These are phyloP conservation scores for Saccharomycopsis malanga DNA, from an alignment of 805 yeast genomes.

Conservation along the genomic window DNA sequence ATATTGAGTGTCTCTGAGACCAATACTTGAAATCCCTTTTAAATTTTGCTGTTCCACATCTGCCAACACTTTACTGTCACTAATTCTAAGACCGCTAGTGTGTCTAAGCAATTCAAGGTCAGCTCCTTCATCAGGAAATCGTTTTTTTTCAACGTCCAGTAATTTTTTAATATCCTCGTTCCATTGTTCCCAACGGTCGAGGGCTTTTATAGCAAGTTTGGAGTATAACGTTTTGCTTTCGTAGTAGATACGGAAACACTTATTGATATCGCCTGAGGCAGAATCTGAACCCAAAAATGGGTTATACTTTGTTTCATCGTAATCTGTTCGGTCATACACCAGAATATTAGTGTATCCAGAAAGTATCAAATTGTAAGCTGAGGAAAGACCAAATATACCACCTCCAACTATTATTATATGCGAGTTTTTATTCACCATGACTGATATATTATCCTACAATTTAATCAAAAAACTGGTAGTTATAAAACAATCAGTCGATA, in stretches of 20 bases:
- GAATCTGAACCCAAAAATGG: slow-evolving; percentile 35
- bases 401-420: slow-evolving; percentile 43
- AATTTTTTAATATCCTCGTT: slow-evolving; percentile 19
- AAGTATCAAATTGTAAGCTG: slow-evolving; percentile 37
- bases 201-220: slow-evolving; percentile 23
- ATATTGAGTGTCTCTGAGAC: slow-evolving; percentile 20
- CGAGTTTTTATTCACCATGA: slow-evolving; percentile 11
- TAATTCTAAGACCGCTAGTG: slow-evolving; percentile 26
- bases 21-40: slow-evolving; percentile 19
- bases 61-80: slow-evolving; percentile 24
- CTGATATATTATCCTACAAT: too few species aligned
- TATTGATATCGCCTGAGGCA: slow-evolving; percentile 36
- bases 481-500: too few species aligned
- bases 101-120: slow-evolving; percentile 26
- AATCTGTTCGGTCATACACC: slow-evolving; percentile 33
- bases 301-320: slow-evolving; percentile 26
- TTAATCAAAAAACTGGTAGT: too few species aligned
- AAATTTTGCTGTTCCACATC: slow-evolving; percentile 24
- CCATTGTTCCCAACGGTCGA: slow-evolving; percentile 24
- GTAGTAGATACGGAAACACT: slow-evolving; percentile 34
- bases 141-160: background rate
- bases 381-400: slow-evolving; percentile 48
- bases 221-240: slow-evolving; percentile 33
- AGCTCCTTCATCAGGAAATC: slow-evolving; percentile 22
- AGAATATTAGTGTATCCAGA: slow-evolving; percentile 33